Conservation (phyloP, 768 basidiomycete species). For the Kwoniella shandongensis region DNA sequence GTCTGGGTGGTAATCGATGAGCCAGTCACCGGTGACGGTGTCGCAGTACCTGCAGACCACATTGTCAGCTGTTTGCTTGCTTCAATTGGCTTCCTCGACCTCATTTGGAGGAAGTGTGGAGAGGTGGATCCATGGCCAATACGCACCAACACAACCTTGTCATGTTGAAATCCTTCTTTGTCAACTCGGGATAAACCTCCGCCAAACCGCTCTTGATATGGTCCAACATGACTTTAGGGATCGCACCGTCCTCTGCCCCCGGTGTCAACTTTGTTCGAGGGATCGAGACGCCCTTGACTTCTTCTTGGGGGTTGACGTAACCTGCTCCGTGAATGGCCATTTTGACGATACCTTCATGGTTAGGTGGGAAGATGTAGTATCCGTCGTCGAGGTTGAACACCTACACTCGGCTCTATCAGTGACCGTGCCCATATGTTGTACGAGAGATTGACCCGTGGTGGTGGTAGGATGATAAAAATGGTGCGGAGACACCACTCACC, state of each 20-base stretch:
- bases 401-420: conserved; percentile 52
- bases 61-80: background rate
- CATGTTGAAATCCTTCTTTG: conserved; percentile 65
- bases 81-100: too few relatives aligned
- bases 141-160: conserved; percentile 87
- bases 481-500: conserved; percentile 27
- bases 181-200: conserved; percentile 73
- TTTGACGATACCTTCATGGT: conserved; percentile 63
- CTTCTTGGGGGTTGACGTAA: conserved; percentile 57
- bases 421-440: too few relatives aligned
- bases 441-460: too few relatives aligned
- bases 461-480: too few relatives aligned
- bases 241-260: conserved; percentile 60
- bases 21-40: conserved; percentile 80
- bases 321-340: conserved; percentile 75
- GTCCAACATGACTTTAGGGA: conserved; percentile 64
- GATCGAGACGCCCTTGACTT: conserved; percentile 61
- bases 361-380: conserved; percentile 72
- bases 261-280: conserved; percentile 73
- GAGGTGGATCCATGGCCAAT: too few relatives aligned
- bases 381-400: conserved; percentile 70
- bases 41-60: conserved; percentile 74
- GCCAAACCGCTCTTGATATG: conserved; percentile 63
- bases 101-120: too few relatives aligned
- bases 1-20: conserved; percentile 71